Evolutionary conservation across 257 asterid genomes (phyloP).

Genomic region (Anisodus acutangulus): DNA sequence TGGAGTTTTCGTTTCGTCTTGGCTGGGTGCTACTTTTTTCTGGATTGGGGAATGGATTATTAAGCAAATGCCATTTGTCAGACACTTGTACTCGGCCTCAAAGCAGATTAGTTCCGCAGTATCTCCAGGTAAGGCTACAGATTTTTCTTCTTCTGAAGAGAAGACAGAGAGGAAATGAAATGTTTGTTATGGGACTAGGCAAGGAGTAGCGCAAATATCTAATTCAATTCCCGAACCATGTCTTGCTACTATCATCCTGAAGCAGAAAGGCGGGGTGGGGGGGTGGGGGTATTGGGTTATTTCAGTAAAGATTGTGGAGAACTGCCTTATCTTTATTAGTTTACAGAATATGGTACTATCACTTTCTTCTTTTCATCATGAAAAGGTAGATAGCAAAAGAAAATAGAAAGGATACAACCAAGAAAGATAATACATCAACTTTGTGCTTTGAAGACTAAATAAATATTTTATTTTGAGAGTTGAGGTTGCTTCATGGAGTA

Average conservation of each 20-base stretch:
- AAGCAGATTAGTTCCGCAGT: slow-evolving; percentile 92
- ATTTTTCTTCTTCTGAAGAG: background rate
- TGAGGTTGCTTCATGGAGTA: slow-evolving; percentile 13
- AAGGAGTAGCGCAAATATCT: background rate
- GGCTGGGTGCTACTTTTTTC: slow-evolving; percentile 91
- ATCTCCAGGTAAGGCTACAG: slow-evolving; percentile 72
- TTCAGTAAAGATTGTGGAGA: background rate
- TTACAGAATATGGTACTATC: background rate
- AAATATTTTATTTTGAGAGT: slow-evolving; percentile 14
- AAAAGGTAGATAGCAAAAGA: background rate
- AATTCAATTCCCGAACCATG: background rate
- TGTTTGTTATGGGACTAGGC: background rate
- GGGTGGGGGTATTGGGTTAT: background rate
- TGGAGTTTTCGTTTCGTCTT: slow-evolving; percentile 83
- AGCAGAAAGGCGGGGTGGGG: background rate
- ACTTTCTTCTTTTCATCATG: background rate
- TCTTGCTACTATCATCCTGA: slow-evolving; percentile 5
- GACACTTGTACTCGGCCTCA: slow-evolving; percentile 84
- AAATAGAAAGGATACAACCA: slow-evolving; percentile 4
- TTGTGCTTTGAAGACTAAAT: background rate
- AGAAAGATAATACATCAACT: slow-evolving; percentile 6
- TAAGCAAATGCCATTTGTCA: slow-evolving; percentile 87
- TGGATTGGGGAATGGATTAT: slow-evolving; percentile 96
- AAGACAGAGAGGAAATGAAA: background rate
- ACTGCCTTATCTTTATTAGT: background rate